Conservation (phyloP, 1,139 yeast species). For the Trichomonascaceae sp. region DNA sequence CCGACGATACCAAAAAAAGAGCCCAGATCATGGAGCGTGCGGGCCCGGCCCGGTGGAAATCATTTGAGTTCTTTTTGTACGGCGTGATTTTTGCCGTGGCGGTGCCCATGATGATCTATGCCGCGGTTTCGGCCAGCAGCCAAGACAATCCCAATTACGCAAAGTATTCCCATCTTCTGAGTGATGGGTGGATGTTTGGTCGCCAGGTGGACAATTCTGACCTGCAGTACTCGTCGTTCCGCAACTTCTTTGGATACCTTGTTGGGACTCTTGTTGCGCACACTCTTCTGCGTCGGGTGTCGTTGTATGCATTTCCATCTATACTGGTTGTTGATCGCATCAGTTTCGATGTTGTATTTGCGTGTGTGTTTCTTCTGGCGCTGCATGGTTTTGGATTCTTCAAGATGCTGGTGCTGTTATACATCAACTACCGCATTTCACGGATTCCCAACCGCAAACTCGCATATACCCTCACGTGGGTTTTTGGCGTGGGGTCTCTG, state of each 20-base stretch:
- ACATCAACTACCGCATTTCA: conserved; percentile 42
- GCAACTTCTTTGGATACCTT: conserved; percentile 62
- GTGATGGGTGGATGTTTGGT: conserved; percentile 42
- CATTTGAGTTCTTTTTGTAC: conserved; percentile 62
- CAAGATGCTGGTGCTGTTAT: conserved; percentile 46
- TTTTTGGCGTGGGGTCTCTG: conserved; percentile 59
- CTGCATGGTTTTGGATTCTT: conserved; percentile 70
- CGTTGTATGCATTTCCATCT: conserved; percentile 2
- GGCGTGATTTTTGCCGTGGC: conserved; percentile 46
- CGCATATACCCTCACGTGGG: conserved; percentile 40
- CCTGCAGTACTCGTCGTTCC: conserved; percentile 72
- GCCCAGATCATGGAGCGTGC: conserved; percentile 33
- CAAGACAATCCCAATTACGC: conserved; percentile 63
- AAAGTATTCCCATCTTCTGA: conserved; percentile 51
- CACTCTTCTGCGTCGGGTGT: conserved; percentile 32
- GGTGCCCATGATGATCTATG: conserved; percentile 70
- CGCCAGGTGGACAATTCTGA: conserved; percentile 60
- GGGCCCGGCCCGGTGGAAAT: conserved; percentile 52
- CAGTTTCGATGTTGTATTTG: conserved; percentile 60
- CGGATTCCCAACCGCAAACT: conserved; percentile 23
- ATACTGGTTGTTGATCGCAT: conserved; percentile 25
- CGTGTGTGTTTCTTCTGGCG: conserved; percentile 51
- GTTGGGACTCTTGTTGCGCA: conserved; percentile 44
- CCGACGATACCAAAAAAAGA: conserved; percentile 33
- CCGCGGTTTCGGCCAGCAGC: conserved; percentile 72